Base-by-base conservation (phyloP, 2,329 filamentous ascomycete species). In the Fusarium sp. region DNA sequence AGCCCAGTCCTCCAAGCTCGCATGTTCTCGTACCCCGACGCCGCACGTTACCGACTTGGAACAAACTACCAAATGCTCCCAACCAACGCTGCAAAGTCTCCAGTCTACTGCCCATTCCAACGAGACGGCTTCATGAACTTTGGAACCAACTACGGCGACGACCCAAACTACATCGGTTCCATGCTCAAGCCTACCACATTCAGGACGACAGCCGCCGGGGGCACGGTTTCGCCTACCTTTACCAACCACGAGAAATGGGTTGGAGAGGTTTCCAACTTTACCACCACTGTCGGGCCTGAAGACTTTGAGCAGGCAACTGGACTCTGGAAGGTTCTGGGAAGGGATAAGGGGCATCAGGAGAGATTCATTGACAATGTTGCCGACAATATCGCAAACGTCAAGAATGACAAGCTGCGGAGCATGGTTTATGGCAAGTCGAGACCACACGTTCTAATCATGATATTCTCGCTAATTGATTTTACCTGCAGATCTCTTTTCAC, bases 21-120 rank as follows among this genome's bases (percentile, higher is more conserved):
- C 36, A 85, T 91, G 75, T 91, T 91, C 81, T 86, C 88, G 7
- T 92, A 92, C 81, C 86, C 88, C 1, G 90, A 91, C 73, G 88
- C 91, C 50, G 89, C 91, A 73, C 87, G 90, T 61, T 88, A 92
- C 82, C 89, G 91, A 63, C 84, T 92, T 16, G 90, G 90, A 59
- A 85, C 86, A 68, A 92, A 92, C 84, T 91, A 91, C 81, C 88
- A 91, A 18, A 36, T 38, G 35, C 56, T 66, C 33, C 63, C 63
- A 18, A 61, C 56, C 25, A 61, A 66, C 9, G n/a, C 56, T 1
- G 25, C 63, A 31, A 61, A 52, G 31, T 52, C 33, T 16, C 25
- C 56, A 25, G 56, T 62, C 0, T 66, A 66, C 14, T 61, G 29
- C 16, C 63, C 56, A 8, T 62, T 61, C 10, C 56, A 66, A 13